Evolutionary conservation across 2,329 filamentous ascomycete genomes (phyloP).

Genomic region (Ophiostoma piceae): DNA sequence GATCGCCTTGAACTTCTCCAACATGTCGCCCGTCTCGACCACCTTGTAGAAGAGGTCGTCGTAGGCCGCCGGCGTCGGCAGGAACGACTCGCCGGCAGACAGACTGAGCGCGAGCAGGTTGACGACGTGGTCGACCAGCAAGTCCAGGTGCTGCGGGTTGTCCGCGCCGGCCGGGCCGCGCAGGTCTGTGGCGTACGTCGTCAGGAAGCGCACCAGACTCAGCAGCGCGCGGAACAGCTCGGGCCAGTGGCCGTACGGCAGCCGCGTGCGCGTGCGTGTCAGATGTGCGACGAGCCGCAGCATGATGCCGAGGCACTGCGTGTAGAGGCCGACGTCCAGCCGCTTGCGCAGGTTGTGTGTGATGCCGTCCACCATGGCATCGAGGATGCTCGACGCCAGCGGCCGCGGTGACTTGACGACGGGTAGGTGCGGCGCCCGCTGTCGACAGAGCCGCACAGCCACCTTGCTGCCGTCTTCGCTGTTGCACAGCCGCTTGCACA

Average conservation of each 20-base stretch:
- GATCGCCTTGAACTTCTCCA: conserved; percentile 74
- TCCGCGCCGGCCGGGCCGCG: conserved; percentile 35
- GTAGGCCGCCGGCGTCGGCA: conserved; percentile 80
- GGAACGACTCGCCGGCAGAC: conserved; percentile 81
- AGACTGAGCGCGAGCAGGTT: conserved; percentile 80
- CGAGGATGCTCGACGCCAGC: conserved; percentile 70
- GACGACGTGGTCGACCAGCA: conserved; percentile 69
- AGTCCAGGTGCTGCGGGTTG: conserved; percentile 61
- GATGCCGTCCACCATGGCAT: conserved; percentile 83
- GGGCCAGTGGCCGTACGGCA: conserved; percentile 83
- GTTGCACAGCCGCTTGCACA: conserved; percentile 73
- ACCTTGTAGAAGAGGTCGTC: conserved; percentile 99
- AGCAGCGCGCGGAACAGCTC: conserved; percentile 89
- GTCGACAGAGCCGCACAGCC: conserved; percentile 76
- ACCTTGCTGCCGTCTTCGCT: conserved; percentile 42
- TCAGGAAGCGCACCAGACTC: conserved; percentile 82
- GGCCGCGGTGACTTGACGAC: conserved; percentile 66
- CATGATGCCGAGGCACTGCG: conserved; percentile 73
- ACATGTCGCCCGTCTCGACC: conserved; percentile 80
- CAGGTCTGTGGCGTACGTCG: conserved; percentile 76
- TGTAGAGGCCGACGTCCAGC: conserved; percentile 80
- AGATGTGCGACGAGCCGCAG: conserved; percentile 79
- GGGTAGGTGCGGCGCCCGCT: conserved; percentile 80
- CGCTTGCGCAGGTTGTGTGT: conserved; percentile 87
- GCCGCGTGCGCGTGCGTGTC: conserved; percentile 71